Conservation (phyloP, 129 eudicot species). For the Helianthus tuberosus region DNA sequence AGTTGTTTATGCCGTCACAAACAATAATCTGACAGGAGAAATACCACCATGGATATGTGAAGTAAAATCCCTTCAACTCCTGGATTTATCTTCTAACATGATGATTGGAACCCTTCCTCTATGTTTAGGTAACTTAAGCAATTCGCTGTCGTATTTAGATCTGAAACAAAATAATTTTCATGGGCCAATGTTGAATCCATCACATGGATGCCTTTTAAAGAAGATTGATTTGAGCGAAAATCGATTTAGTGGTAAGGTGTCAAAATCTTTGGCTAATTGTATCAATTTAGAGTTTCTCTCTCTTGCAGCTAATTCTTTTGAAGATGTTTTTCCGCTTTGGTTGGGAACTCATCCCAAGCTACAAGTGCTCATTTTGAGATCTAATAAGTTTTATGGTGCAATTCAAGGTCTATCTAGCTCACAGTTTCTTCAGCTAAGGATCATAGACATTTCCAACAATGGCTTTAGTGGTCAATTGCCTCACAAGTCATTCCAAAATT, state of each 20-base stretch:
- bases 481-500: not conserved
- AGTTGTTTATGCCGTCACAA: not conserved
- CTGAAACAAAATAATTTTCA: slow-evolving; percentile 14
- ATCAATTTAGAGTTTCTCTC: slow-evolving; percentile 3
- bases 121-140: slow-evolving; percentile 20
- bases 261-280: slow-evolving; percentile 17
- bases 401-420: not conserved
- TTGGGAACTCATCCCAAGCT: slow-evolving; percentile 13
- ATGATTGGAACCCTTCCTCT: slow-evolving; percentile 21
- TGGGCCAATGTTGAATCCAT: slow-evolving; percentile 2
- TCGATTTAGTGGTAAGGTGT: not conserved
- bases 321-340: slow-evolving; percentile 21
- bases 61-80: not conserved
- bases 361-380: slow-evolving; percentile 20
- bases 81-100: slow-evolving; percentile 18
- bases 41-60: slow-evolving; percentile 20
- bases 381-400: slow-evolving; percentile 17
- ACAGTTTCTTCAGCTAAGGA: slow-evolving; percentile 19
- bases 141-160: not conserved
- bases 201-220: slow-evolving; percentile 4
- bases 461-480: slow-evolving; percentile 29
- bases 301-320: slow-evolving; percentile 16
- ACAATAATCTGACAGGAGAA: slow-evolving; percentile 16
- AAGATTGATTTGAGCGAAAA: slow-evolving; percentile 23
- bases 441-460: slow-evolving; percentile 39